phyloP scores from a whole-genome alignment of 2,329 filamentous ascomycete species.

The Akanthomyces lecanii region DNA sequence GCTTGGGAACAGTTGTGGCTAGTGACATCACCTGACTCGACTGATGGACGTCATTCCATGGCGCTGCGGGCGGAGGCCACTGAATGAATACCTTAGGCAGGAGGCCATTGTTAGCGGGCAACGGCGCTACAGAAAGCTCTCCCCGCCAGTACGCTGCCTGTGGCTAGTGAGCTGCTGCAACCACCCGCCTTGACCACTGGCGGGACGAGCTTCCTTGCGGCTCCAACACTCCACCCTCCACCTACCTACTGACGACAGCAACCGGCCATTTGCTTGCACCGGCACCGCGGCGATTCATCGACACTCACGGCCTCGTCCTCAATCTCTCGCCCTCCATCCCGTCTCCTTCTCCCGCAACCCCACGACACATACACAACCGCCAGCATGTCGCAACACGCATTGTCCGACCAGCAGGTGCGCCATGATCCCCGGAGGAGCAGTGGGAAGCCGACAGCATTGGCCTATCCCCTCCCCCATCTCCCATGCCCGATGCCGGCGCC shows the following conservation, averaged over 20 bases:
- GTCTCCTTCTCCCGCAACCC: slow-evolving; percentile 6
- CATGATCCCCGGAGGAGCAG: slow-evolving; percentile 17
- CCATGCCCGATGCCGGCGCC: slow-evolving; percentile 12
- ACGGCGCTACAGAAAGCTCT: slow-evolving; percentile 15
- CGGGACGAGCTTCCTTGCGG: slow-evolving; percentile 11
- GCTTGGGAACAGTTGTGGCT: slow-evolving; percentile 23
- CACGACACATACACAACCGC: slow-evolving; percentile 28
- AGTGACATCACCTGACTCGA: slow-evolving; percentile 30
- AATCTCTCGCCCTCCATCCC: neutral
- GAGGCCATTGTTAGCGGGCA: neutral
- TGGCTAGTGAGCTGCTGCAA: slow-evolving; percentile 1
- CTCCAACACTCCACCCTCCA: slow-evolving; percentile 14
- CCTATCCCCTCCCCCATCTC: slow-evolving; percentile 7
- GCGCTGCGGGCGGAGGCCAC: neutral
- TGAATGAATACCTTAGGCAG: neutral
- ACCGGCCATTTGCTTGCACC: slow-evolving; percentile 9
- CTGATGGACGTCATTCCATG: slow-evolving; percentile 3
- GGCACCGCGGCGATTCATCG: slow-evolving; percentile 11
- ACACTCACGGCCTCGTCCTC: neutral
- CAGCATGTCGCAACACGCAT: slow-evolving; percentile 92
- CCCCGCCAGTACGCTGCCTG: neutral
- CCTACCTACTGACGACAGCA: slow-evolving; percentile 16
- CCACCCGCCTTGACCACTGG: neutral
- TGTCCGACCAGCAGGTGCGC: slow-evolving; percentile 93
- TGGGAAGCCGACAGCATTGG: neutral